Percentiles rank a stretch among this genome's conserved stretches.
phyloP scores from a whole-genome alignment of 2,329 filamentous ascomycete species.

The Chaetomiaceae sp. region DNA sequence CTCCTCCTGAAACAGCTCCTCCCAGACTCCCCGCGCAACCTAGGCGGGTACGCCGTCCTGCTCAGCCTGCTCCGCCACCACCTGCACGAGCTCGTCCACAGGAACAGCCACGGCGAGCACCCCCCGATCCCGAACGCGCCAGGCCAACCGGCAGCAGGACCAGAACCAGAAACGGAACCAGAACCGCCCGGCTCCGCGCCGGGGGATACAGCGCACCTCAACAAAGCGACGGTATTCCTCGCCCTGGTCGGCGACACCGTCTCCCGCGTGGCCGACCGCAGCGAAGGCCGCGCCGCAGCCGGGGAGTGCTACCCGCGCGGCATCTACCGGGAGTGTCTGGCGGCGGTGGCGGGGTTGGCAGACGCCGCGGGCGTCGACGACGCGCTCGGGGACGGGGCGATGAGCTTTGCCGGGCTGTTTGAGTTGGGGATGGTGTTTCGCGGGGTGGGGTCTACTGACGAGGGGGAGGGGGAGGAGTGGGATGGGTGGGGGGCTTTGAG shows the following conservation, averaged over 20 bases:
- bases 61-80: constrained; percentile 29
- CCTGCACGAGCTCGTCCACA: constrained; percentile 16
- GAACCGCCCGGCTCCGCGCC: too few relatives aligned
- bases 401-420: constrained; percentile 24
- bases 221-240: too few relatives aligned
- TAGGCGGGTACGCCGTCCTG: constrained; percentile 32
- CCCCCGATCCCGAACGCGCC: too few relatives aligned
- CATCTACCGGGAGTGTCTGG: constrained; percentile 28
- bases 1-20: constrained; percentile 34
- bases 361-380: not conserved
- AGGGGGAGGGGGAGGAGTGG: constrained; percentile 3
- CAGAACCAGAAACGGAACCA: too few relatives aligned
- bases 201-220: too few relatives aligned
- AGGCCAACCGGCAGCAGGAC: not conserved
- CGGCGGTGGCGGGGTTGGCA: constrained; percentile 1
- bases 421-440: constrained; percentile 12
- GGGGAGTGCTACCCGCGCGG: constrained; percentile 26
- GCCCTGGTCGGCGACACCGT: constrained; percentile 30
- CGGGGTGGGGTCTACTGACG: too few relatives aligned
- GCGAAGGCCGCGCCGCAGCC: constrained; percentile 21
- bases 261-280: constrained; percentile 27
- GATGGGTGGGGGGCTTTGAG: constrained; percentile 7
- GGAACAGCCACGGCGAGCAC: too few relatives aligned
- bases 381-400: not conserved
- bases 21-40: constrained; percentile 32